phyloP scores from a whole-genome alignment of 345 rosid species.

The Eucalyptus curtisii region DNA sequence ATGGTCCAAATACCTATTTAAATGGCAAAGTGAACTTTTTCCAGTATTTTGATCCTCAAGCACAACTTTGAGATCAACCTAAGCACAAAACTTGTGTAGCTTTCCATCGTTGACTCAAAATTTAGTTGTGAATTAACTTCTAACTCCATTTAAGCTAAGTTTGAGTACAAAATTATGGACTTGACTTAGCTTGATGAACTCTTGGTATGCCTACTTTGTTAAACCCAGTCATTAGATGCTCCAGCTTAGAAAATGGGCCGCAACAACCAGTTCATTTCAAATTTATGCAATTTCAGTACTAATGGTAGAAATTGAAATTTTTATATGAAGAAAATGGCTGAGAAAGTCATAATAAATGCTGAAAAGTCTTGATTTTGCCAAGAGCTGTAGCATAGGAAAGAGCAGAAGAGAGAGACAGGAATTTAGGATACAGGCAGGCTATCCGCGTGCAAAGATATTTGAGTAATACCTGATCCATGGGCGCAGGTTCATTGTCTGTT shows the following conservation, averaged over 20 bases:
- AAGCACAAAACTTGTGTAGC: not conserved
- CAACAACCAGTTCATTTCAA: not conserved
- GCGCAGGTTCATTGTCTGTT: constrained; percentile 37
- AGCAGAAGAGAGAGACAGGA: not conserved
- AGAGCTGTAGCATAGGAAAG: not conserved
- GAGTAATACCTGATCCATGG: constrained; percentile 59
- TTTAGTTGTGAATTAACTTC: not conserved
- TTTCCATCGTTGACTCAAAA: not conserved
- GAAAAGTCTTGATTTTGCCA: not conserved
- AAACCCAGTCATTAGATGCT: not conserved
- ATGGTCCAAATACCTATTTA: not conserved
- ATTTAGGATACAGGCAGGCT: not conserved
- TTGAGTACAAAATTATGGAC: not conserved
- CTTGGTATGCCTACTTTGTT: not conserved
- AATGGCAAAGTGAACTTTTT: not conserved
- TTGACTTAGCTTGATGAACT: not conserved
- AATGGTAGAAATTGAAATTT: not conserved
- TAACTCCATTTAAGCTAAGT: not conserved
- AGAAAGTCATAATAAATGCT: not conserved
- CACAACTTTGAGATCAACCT: not conserved
- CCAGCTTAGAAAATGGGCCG: not conserved
- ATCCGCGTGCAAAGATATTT: not conserved
- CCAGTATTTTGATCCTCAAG: not conserved
- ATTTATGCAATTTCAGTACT: not conserved
- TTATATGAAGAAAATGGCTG: not conserved